Base-by-base conservation (phyloP, 2,329 filamentous ascomycete species). In the Aspergillus persii region DNA sequence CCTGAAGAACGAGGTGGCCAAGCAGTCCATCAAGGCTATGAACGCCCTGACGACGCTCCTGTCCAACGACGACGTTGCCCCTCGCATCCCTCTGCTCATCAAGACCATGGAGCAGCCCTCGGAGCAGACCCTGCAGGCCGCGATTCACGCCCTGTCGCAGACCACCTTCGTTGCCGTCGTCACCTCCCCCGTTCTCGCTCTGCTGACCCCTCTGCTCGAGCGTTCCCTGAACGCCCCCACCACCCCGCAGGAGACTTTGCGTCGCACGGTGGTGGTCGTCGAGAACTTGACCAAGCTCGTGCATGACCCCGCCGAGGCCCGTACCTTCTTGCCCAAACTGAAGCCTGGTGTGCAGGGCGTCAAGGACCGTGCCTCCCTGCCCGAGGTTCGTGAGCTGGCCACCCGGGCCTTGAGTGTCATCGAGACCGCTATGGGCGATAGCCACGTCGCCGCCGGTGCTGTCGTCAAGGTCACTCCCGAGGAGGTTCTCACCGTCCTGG, bases 211-310 rank as follows among this genome's bases (percentile, higher is more conserved):
- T 50, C 89, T 98, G 67, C 86, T 99, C 30, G 95, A 98, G 80
- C 89, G 95, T 68, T 92, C 93, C 18, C 85, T 99, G 62, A 97
- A 97, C 81, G 94, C 89, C 61, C 95, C 94, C 8, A 86, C 86
- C 15, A 99, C 95, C 4, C 84, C 91, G 3, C 95, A 99, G 76
- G 95, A 99, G 79, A 93, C 98, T 26, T 83, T 97, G 57, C 89
- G 95, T 62, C 94, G 97, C 79, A 96, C 95, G 2, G 92, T 96
- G 31, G 92, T 99, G 56, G 96, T 99, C 54, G 90, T 95, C 23
- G 95, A 99, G 80, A 99, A 99, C 80, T 82, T 99, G 80, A 99
- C 95, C 61, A 98, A 96, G 81, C 87, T 99, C 33, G 95, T 99
- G 30, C 95, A 99, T 77, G 93, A 91, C 74, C 95, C 95, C 12